Evolutionary conservation across 2,329 filamentous ascomycete species (phyloP), one percentile per base, ranked within the genome.

Genomic region (Aspergillus costaricaensis): DNA sequence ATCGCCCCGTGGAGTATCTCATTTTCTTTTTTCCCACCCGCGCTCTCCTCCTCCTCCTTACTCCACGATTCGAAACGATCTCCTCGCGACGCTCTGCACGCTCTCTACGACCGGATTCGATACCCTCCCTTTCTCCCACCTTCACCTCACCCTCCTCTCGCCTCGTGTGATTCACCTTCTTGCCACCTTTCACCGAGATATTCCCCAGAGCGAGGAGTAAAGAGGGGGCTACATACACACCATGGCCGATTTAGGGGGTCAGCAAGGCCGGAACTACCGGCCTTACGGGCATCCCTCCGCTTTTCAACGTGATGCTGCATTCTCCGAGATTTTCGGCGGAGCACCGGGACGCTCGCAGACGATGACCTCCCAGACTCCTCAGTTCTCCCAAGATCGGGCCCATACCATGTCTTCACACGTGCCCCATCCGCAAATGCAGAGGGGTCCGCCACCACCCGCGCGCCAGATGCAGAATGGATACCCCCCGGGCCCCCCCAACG

Each of bases 261-360:
- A 87, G 72, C 83, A 86, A 74, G 84, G 85, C 69, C 82, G 86
- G 74, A 82, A 84, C 71, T 83, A 86, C 77, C 80, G 84, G 74
- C 76, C 81, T 64, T 82, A 85, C 74, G 83, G 81, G 62, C 80
- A 82, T 72, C 76, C 83, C 55, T 80, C 83, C 43, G 79, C 82
- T 62, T 78, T 78, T 72, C 91, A 95, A 79, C 90, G 95, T 80
- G 93, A 99, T 86, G 91, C 92, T 68, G 95, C 94, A 67, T 99
- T 96, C 78, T 92, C 91, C 67, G 94, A 94, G 79, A 98, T 98
- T 74, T 99, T 98, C 76, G 95, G 94, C 68, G 88, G 88, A 66
- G 85, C 91, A 66, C 87, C 91, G 49, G 94, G 94, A 60, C 89
- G 95, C 76, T 96, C 93, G 60, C 93, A 97, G 73, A 97, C 94